These are phyloP conservation scores for Myxozyma neotropica DNA, from an alignment of 805 yeast genomes.

Conservation along the genomic window DNA sequence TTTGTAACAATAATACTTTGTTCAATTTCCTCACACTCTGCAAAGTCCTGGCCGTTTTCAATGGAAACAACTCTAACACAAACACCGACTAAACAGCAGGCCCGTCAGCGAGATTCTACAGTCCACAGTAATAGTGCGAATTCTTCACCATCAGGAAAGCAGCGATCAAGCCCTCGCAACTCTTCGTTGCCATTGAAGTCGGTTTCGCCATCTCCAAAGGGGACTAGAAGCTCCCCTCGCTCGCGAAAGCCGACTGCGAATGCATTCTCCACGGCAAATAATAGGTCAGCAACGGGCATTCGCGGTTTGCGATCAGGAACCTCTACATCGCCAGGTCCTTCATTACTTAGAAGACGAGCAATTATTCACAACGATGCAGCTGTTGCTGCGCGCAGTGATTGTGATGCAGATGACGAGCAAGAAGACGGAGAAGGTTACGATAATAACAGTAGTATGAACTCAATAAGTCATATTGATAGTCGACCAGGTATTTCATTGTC, in stretches of 20 bases:
- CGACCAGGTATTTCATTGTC: neutral
- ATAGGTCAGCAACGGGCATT: neutral
- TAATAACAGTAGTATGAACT: neutral
- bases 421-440: conserved; percentile 10
- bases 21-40: conserved; percentile 15
- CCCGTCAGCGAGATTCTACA: neutral
- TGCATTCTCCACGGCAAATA: neutral
- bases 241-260: conserved; percentile 3
- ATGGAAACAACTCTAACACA: conserved; percentile 5
- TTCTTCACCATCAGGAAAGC: neutral
- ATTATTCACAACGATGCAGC: neutral
- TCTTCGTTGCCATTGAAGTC: conserved; percentile 1
- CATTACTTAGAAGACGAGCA: conserved; percentile 4
- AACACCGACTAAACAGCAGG: conserved; percentile 2
- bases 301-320: neutral
- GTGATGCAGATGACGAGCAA: conserved; percentile 24
- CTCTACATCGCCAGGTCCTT: neutral
- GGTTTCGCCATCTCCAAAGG: conserved; percentile 12
- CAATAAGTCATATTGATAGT: neutral
- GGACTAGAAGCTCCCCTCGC: conserved; percentile 13
- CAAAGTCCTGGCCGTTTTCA: conserved; percentile 25
- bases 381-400: conserved; percentile 4
- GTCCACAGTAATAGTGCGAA: neutral
- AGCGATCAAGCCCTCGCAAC: neutral
- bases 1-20: conserved; percentile 6